Conservation (phyloP, 1,284 basidiomycete species). For the Sanguinoderma infundibulare region DNA sequence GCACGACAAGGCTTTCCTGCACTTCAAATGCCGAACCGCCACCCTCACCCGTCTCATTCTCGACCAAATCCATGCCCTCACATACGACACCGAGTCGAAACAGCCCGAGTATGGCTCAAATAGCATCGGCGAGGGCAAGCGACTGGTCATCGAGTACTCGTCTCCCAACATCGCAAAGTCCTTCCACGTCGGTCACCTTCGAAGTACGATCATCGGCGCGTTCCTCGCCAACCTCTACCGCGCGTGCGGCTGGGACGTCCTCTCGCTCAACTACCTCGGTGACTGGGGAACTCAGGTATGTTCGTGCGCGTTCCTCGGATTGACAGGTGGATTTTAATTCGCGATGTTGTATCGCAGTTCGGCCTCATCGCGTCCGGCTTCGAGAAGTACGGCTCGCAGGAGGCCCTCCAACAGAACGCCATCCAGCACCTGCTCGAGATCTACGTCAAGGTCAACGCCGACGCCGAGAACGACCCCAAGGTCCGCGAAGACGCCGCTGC, state of each 20-base stretch:
- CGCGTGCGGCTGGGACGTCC: conserved; percentile 92
- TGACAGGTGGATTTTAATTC: neutral
- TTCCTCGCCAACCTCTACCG: conserved; percentile 94
- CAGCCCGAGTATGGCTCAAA: conserved; percentile 77
- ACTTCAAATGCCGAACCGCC: conserved; percentile 76
- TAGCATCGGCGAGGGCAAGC: conserved; percentile 80
- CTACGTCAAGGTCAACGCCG: conserved; percentile 94
- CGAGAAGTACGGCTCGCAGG: conserved; percentile 88
- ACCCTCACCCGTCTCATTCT: conserved; percentile 82
- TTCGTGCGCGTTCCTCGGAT: neutral
- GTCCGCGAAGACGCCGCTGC: conserved; percentile 86
- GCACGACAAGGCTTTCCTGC: conserved; percentile 81
- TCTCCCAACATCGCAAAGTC: conserved; percentile 99
- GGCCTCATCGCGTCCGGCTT: conserved; percentile 93
- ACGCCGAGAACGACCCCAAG: conserved; percentile 71
- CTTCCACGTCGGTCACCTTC: conserved; percentile 97
- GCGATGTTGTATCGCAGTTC: conserved; percentile 47
- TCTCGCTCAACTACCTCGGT: conserved; percentile 92
- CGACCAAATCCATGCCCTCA: conserved; percentile 79
- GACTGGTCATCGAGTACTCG: conserved; percentile 87
- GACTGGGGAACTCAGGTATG: conserved; percentile 92
- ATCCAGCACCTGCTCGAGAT: conserved; percentile 96
- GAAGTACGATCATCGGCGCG: conserved; percentile 97
- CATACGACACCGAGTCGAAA: conserved; percentile 58
- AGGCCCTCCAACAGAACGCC: conserved; percentile 84